Evolutionary conservation across 768 basidiomycete species (phyloP).

Genomic region (Kondoa subrosea): DNA sequence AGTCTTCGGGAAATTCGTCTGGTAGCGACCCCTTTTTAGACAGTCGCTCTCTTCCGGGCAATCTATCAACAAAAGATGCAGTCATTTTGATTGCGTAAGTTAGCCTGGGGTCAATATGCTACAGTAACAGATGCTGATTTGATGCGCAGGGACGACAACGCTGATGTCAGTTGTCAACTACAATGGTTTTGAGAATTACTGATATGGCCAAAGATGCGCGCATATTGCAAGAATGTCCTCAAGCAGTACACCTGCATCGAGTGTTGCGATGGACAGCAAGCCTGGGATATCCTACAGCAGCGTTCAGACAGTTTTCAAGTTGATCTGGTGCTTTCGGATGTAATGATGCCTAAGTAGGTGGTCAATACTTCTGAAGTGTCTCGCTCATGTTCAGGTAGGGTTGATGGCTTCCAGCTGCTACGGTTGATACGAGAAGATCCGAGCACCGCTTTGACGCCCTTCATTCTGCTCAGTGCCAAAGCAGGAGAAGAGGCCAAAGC

Average conservation of each 20-base stretch:
- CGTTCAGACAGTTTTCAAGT: neutral
- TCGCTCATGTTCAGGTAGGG: neutral
- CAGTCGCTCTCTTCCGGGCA: neutral
- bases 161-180: neutral
- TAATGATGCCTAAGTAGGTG: neutral
- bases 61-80: neutral
- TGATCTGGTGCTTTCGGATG: neutral
- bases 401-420: conserved; percentile 16
- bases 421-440: conserved; percentile 12
- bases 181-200: neutral
- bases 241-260: neutral
- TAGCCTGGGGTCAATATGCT: too few relatives aligned
- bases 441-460: conserved; percentile 10
- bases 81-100: neutral
- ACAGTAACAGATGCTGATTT: too few relatives aligned
- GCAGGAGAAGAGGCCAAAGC: conserved; percentile 18
- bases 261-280: neutral
- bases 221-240: neutral
- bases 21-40: neutral
- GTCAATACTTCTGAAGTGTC: neutral
- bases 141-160: conserved; percentile 14
- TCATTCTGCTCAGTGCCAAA: conserved; percentile 22
- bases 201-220: neutral
- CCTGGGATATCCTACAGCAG: neutral
- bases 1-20: neutral